Percentiles rank a stretch among this genome's conserved stretches.
Conservation (phyloP, 495 filamentous ascomycete genomes). For the Neurospora cerealis region DNA sequence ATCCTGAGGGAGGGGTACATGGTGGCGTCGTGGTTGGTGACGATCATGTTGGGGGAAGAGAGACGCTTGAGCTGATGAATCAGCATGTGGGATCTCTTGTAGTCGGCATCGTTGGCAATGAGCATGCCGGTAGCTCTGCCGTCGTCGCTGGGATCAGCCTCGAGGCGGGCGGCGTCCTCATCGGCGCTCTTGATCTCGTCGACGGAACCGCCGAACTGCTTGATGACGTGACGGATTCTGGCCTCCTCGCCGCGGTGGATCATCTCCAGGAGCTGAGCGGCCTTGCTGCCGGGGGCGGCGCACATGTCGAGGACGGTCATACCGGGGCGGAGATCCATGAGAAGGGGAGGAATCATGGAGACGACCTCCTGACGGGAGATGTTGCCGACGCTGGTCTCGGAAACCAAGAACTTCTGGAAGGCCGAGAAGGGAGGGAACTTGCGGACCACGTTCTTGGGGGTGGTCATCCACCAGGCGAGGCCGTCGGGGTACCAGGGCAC, state of each 20-base stretch:
- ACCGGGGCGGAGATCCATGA: slow-evolving; percentile 82
- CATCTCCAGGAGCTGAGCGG: slow-evolving; percentile 89
- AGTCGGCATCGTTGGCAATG: slow-evolving; percentile 92
- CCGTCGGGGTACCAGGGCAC: slow-evolving; percentile 89
- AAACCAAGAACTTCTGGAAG: slow-evolving; percentile 97
- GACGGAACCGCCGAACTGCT: slow-evolving; percentile 43
- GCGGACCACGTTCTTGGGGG: slow-evolving; percentile 84
- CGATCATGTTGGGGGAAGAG: slow-evolving; percentile 91
- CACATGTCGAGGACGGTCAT: slow-evolving; percentile 94
- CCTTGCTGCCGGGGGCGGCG: slow-evolving; percentile 93
- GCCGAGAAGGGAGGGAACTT: slow-evolving; percentile 84
- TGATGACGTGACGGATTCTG: slow-evolving; percentile 52
- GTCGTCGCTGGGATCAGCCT: slow-evolving; percentile 57
- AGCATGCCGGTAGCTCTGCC: slow-evolving; percentile 83
- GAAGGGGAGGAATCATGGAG: slow-evolving; percentile 94
- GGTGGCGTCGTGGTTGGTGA: slow-evolving; percentile 96
- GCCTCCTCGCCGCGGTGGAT: slow-evolving; percentile 86
- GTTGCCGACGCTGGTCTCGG: slow-evolving; percentile 92
- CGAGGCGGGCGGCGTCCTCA: slow-evolving; percentile 37
- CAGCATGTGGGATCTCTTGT: slow-evolving; percentile 90
- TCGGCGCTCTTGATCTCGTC: slow-evolving; percentile 37
- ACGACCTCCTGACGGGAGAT: slow-evolving; percentile 95
- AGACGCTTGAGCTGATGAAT: slow-evolving; percentile 95
- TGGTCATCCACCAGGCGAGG: slow-evolving; percentile 93
- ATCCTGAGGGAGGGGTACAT: slow-evolving; percentile 87